Conservation (phyloP, 2,329 filamentous ascomycete species). For the Onygena corvina region DNA sequence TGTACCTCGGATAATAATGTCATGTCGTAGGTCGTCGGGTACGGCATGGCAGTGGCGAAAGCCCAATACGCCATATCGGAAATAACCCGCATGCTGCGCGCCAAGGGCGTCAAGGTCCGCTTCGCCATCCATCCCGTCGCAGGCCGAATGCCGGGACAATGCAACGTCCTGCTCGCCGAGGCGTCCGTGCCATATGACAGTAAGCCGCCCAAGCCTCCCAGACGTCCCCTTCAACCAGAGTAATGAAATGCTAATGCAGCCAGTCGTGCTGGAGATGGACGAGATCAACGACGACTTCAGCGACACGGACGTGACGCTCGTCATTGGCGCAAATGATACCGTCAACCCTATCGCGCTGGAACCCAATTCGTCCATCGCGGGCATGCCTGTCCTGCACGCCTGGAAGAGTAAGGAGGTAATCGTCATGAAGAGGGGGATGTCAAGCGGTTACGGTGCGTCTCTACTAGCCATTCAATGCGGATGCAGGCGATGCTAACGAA, state of each 20-base stretch:
- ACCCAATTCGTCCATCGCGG: slow-evolving; percentile 70
- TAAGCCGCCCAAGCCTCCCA: slow-evolving; percentile 20
- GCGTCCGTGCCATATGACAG: slow-evolving; percentile 79
- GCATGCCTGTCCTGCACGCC: slow-evolving; percentile 83
- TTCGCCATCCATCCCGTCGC: slow-evolving; percentile 88
- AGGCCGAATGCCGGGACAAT: slow-evolving; percentile 85
- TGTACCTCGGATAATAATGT: not conserved
- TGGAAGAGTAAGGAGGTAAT: slow-evolving; percentile 92
- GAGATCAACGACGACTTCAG: slow-evolving; percentile 89
- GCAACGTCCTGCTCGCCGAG: slow-evolving; percentile 80
- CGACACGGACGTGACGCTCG: slow-evolving; percentile 73
- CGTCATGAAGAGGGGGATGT: slow-evolving; percentile 86
- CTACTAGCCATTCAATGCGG: not conserved
- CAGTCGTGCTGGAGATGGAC: slow-evolving; percentile 80
- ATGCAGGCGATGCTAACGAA: not conserved
- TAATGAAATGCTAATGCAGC: not conserved
- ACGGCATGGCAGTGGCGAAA: slow-evolving; percentile 90
- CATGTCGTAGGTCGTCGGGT: slow-evolving; percentile 58
- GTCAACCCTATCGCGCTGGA: slow-evolving; percentile 84
- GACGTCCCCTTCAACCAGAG: not conserved
- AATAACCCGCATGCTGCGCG: slow-evolving; percentile 61
- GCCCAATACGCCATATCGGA: slow-evolving; percentile 83
- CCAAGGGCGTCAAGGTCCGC: slow-evolving; percentile 65
- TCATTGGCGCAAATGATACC: slow-evolving; percentile 86
- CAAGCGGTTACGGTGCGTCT: slow-evolving; percentile 65